These are phyloP conservation scores for Lentinula sp. DNA, from an alignment of 768 basidiomycete species.

Conservation along the genomic window DNA sequence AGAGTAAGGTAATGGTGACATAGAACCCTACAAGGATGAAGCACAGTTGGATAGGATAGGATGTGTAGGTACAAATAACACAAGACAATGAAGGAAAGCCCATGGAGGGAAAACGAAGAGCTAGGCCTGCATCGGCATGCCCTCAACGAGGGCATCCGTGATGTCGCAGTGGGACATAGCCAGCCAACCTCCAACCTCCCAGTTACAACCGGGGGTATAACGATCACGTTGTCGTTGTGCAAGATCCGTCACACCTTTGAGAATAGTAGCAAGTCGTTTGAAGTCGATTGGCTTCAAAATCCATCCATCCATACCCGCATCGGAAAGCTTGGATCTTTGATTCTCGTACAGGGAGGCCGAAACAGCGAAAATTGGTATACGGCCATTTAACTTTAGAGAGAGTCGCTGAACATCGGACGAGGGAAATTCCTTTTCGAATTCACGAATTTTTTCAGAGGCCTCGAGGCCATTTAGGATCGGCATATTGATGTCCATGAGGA, in stretches of 20 bases:
- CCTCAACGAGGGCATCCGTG: neutral
- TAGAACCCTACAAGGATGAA: too few species aligned
- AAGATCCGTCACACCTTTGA: conserved; percentile 54
- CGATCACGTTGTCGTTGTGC: conserved; percentile 45
- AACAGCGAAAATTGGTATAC: conserved; percentile 79
- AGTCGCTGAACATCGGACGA: conserved; percentile 20
- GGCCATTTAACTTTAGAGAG: conserved; percentile 48
- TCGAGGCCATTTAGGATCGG: conserved; percentile 74
- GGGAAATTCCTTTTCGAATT: conserved; percentile 37
- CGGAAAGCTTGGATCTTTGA: conserved; percentile 47
- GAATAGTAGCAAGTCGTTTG: conserved; percentile 50
- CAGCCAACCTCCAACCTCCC: conserved; percentile 66
- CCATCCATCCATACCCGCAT: conserved; percentile 73
- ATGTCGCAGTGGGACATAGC: neutral
- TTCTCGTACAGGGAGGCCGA: conserved; percentile 64
- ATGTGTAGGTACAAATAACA: too few species aligned
- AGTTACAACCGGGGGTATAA: conserved; percentile 45
- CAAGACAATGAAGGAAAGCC: too few species aligned
- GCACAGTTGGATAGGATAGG: too few species aligned
- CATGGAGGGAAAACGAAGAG: neutral
- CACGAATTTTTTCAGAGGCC: conserved; percentile 61
- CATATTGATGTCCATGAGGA: conserved; percentile 87
- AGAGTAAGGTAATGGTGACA: too few species aligned
- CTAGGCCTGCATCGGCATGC: neutral
- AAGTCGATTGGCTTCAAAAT: conserved; percentile 81